A percentile compares a stretch with the other conserved stretches of the same genome.
Evolutionary conservation across 768 basidiomycete species (phyloP).

Genomic region (Sutorius australiensis): DNA sequence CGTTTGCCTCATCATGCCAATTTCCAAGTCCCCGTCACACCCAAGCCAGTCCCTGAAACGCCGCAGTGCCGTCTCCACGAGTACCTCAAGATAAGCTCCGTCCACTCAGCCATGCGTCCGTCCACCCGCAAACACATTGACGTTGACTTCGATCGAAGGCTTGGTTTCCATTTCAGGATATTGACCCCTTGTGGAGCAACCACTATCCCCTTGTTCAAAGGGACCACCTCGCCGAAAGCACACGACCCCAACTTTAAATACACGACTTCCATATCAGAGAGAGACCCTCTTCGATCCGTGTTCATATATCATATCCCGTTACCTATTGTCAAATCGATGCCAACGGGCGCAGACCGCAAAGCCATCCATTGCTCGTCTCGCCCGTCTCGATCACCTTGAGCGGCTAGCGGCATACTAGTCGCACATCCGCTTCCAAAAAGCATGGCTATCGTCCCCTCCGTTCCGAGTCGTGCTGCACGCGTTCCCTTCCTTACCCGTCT

Average conservation of each 20-base stretch:
- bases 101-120: constrained; percentile 10
- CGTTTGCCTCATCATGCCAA: constrained; percentile 6
- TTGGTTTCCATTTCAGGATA: background rate
- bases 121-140: constrained; percentile 20
- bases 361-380: background rate
- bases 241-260: constrained; percentile 3
- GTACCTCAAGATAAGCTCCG: constrained; percentile 10
- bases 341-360: constrained; percentile 14
- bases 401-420: background rate
- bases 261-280: background rate
- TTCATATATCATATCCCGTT: constrained; percentile 3
- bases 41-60: constrained; percentile 18
- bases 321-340: background rate
- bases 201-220: background rate
- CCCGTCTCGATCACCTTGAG: constrained; percentile 3
- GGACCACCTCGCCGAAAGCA: background rate
- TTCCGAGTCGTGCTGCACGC: background rate
- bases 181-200: background rate
- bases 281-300: background rate
- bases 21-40: constrained; percentile 6
- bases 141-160: constrained; percentile 7
- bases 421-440: background rate
- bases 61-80: constrained; percentile 25
- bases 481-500: background rate
- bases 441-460: constrained; percentile 1